phyloP scores from a whole-genome alignment of 2,329 filamentous ascomycete species.

The Cadophora sp. region DNA sequence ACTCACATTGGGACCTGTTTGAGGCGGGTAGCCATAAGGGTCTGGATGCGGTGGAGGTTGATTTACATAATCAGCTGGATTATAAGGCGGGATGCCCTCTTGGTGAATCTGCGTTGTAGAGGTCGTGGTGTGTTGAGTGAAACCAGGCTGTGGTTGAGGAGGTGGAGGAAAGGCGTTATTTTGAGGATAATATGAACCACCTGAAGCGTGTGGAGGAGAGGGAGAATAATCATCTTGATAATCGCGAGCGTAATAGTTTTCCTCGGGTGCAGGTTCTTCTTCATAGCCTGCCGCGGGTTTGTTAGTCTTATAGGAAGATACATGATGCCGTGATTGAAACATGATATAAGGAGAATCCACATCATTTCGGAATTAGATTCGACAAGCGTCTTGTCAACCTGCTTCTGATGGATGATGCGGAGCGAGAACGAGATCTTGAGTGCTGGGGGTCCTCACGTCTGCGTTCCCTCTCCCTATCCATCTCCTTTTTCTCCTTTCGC shows the following conservation, averaged over 20 bases:
- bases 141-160: slow-evolving; percentile 31
- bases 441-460: slow-evolving; percentile 46
- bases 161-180: slow-evolving; percentile 39
- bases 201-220: slow-evolving; percentile 45
- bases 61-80: slow-evolving; percentile 43
- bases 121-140: slow-evolving; percentile 38
- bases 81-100: slow-evolving; percentile 40
- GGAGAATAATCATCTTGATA: slow-evolving; percentile 44
- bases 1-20: slow-evolving; percentile 46
- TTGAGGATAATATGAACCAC: slow-evolving; percentile 44
- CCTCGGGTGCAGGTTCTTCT: slow-evolving; percentile 38
- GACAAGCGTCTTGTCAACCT: slow-evolving; percentile 42
- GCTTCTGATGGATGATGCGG: slow-evolving; percentile 42
- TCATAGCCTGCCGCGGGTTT: slow-evolving; percentile 41
- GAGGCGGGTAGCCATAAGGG: slow-evolving; percentile 38
- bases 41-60: slow-evolving; percentile 34
- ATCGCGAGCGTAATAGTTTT: slow-evolving; percentile 43
- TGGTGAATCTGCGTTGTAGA: slow-evolving; percentile 38
- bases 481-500: slow-evolving; percentile 50
- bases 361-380: slow-evolving; percentile 42
- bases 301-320: slow-evolving; percentile 32
- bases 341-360: slow-evolving; percentile 23
- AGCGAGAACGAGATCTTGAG: slow-evolving; percentile 43
- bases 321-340: slow-evolving; percentile 31
- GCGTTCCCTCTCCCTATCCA: slow-evolving; percentile 46